Conservation (phyloP, 352 stramenopile species). For the Elongisporangium undulatum region DNA sequence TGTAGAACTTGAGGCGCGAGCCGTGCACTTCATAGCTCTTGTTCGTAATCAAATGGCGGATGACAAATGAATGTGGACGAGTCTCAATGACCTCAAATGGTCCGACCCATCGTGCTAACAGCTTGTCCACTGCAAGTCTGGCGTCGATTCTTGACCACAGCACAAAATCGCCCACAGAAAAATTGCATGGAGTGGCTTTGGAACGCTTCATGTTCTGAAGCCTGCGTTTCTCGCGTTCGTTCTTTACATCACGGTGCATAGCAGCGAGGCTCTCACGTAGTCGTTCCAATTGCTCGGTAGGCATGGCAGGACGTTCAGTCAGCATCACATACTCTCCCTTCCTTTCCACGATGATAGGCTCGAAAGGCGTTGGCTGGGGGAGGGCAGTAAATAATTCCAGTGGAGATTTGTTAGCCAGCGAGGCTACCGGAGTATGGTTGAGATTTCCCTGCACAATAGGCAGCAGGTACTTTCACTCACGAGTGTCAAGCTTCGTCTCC, state of each 20-base stretch:
- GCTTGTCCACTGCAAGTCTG: slow-evolving; percentile 8
- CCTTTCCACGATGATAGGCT: slow-evolving; percentile 2
- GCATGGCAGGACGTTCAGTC: not conserved
- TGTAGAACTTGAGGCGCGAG: slow-evolving; percentile 11
- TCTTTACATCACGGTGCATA: slow-evolving; percentile 7
- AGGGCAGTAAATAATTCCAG: slow-evolving; percentile 15
- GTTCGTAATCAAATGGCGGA: slow-evolving; percentile 10
- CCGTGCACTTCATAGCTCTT: slow-evolving; percentile 11
- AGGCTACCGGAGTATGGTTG: slow-evolving; percentile 9
- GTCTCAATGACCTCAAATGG: slow-evolving; percentile 12
- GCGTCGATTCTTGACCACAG: slow-evolving; percentile 12
- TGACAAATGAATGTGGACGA: slow-evolving; percentile 9
- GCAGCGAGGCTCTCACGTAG: slow-evolving; percentile 5
- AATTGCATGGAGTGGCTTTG: slow-evolving; percentile 9
- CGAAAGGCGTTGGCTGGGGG: not conserved
- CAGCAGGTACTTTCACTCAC: slow-evolving; percentile 10
- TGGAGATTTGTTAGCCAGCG: slow-evolving; percentile 1
- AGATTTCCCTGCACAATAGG: slow-evolving; percentile 11
- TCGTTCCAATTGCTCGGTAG: not conserved
- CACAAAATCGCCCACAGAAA: slow-evolving; percentile 11
- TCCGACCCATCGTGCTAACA: slow-evolving; percentile 9
- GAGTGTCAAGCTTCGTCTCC: slow-evolving; percentile 7
- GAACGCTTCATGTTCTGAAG: slow-evolving; percentile 2
- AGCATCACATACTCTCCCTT: not conserved
- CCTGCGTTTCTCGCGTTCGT: not conserved